These are phyloP conservation scores for Ganoderma lucidum DNA, from an alignment of 1,284 basidiomycete species.

Conservation along the genomic window DNA sequence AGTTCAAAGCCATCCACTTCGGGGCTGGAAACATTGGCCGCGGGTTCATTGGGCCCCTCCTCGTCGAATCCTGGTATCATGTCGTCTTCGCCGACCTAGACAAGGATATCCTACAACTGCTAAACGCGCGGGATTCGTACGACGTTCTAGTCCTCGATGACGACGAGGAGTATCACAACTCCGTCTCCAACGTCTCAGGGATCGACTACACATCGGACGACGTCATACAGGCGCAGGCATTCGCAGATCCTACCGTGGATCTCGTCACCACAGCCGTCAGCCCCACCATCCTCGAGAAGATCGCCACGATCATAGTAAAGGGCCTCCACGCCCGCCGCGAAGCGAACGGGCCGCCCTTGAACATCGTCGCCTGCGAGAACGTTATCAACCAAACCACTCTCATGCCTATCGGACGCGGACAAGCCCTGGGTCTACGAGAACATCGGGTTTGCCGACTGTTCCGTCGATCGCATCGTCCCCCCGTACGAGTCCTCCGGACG, in stretches of 20 bases:
- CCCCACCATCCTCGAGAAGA: conserved; percentile 38
- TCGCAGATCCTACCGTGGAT: conserved; percentile 41
- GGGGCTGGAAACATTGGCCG: conserved; percentile 52
- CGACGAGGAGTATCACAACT: conserved; percentile 29
- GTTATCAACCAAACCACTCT: conserved; percentile 45
- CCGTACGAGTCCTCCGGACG: conserved; percentile 35
- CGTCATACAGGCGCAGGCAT: conserved; percentile 36
- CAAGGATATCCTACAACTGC: conserved; percentile 36
- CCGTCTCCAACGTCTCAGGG: conserved; percentile 43
- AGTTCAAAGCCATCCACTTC: conserved; percentile 43
- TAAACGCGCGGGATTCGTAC: conserved; percentile 39
- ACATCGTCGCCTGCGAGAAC: conserved; percentile 53
- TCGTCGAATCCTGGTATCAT: conserved; percentile 48
- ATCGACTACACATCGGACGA: conserved; percentile 42
- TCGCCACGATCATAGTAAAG: conserved; percentile 39
- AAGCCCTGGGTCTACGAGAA: conserved; percentile 39
- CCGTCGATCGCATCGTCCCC: conserved; percentile 52
- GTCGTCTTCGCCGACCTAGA: conserved; percentile 45
- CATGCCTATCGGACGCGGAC: conserved; percentile 41
- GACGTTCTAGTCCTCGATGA: conserved; percentile 40
- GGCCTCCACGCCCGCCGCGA: conserved; percentile 38
- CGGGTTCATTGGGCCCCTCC: conserved; percentile 51
- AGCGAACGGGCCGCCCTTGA: conserved; percentile 36
- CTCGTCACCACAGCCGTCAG: conserved; percentile 51
- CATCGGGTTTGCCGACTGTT: conserved; percentile 51